Percentiles rank a stretch among this genome's conserved stretches.
Evolutionary conservation across 257 asterid genomes (phyloP).

Genomic region (Perilla frutescens): DNA sequence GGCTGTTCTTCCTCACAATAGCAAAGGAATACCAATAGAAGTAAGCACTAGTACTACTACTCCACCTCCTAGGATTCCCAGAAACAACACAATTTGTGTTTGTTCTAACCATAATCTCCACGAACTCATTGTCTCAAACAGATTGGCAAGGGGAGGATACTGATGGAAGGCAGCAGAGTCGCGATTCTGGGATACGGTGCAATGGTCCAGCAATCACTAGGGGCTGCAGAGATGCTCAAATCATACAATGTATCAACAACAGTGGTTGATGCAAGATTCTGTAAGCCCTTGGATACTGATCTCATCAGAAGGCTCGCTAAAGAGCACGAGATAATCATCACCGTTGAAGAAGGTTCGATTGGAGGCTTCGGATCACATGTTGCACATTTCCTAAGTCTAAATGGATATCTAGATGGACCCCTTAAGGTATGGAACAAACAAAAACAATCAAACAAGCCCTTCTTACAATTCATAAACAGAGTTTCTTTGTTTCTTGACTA

Average conservation of each 20-base stretch:
- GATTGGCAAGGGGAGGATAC: conserved; percentile 68
- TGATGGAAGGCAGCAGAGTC: conserved; percentile 62
- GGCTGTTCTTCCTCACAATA: conserved; percentile 1
- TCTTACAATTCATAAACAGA: neutral
- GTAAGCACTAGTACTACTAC: neutral
- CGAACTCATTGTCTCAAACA: neutral
- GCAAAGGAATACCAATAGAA: conserved; percentile 23
- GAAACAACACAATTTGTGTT: neutral
- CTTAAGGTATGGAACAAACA: conserved; percentile 7
- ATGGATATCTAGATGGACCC: conserved; percentile 15
- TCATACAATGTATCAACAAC: conserved; percentile 53
- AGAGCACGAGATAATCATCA: conserved; percentile 28
- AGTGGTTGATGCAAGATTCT: conserved; percentile 81
- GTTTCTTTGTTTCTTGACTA: neutral
- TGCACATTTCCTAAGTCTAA: conserved; percentile 9
- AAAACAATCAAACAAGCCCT: conserved; percentile 6
- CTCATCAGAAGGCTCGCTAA: conserved; percentile 43
- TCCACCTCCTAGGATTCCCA: neutral
- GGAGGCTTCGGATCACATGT: conserved; percentile 27
- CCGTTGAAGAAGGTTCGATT: conserved; percentile 26
- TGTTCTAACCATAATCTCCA: neutral
- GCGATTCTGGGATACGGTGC: conserved; percentile 80
- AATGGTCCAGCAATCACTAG: conserved; percentile 65
- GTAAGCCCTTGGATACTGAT: conserved; percentile 77
- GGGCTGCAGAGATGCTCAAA: conserved; percentile 60